Evolutionary conservation across 441 rosid species (phyloP), one percentile per base, ranked within the genome.

Genomic region (Kokia cookei): DNA sequence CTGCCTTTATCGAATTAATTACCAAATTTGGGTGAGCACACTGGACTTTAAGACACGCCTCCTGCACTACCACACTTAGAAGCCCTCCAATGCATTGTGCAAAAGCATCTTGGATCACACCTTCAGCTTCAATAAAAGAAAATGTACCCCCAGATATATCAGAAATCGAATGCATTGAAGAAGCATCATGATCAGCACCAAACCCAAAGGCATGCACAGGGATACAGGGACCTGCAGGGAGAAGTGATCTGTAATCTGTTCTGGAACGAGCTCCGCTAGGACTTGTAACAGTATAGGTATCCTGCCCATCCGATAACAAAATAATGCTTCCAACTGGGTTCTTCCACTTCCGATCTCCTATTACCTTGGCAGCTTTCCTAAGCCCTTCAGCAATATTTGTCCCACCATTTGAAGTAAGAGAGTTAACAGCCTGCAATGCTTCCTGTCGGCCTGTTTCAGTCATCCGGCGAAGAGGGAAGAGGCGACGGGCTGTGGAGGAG

Each of bases 51-150:
- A 90, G 84, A 55, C 73, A 71, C 0, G 85, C 82, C 72, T 87
- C 90, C 79, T 90, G 94, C 53, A 80, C 87, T 17, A 90, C 92
- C 15, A 90, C 94, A 40, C 90, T 90, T n/a, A 90, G 86, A 67
- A 90, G 86, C 65, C 94, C 94, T 45, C 94, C 94, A 65, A 90
- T 90, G 76, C 94, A 90, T 80, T 90, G 95, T 2, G 95, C 95
- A 75, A 90, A 90, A n/a, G 94, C 94, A 77, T 90, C 92, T 78
- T 90, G 94, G 76, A 90, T 90, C 60, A 86, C 90, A 19, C 73
- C 81, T 69, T 90, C 94, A 5, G 91, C 83, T 78, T 90, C 94
- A 62, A 90, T 86, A 77, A 88, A 88, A 67, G 94, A 90, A 83
- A 90, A 90, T 14, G 92, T 90, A 45, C 94, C 92, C 19, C 91